Conservation (phyloP, 257 asterid genomes). For the Hygrophila difformis region DNA sequence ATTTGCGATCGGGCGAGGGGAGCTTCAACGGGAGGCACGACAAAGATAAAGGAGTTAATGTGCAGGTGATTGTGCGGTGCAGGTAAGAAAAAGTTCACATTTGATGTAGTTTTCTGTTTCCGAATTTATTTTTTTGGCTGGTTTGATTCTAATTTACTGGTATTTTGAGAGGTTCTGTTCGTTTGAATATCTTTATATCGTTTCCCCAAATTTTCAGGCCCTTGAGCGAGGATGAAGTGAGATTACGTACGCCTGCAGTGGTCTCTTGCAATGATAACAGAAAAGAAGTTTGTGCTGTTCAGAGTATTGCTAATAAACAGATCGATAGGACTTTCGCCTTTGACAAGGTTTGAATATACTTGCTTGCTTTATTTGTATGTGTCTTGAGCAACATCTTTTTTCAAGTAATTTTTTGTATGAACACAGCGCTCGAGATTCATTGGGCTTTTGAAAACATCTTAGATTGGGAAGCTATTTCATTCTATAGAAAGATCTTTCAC, state of each 20-base stretch:
- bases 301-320: slow-evolving; percentile 97
- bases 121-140: not conserved
- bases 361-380: slow-evolving; percentile 4
- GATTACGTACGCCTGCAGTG: slow-evolving; percentile 77
- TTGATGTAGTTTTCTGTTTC: not conserved
- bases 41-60: slow-evolving; percentile 82
- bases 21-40: slow-evolving; percentile 62
- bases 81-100: slow-evolving; percentile 30
- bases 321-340: slow-evolving; percentile 87
- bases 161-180: not conserved
- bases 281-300: slow-evolving; percentile 88
- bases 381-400: not conserved
- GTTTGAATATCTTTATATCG: not conserved
- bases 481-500: too few species aligned
- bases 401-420: slow-evolving; percentile 3
- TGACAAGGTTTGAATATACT: slow-evolving; percentile 60
- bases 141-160: not conserved
- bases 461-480: too few species aligned
- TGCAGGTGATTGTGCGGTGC: slow-evolving; percentile 94
- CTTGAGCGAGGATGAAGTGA: slow-evolving; percentile 80
- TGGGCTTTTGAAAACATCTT: not conserved
- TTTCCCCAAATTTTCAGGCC: slow-evolving; percentile 38
- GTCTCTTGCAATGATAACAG: slow-evolving; percentile 79
- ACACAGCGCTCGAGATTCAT: not conserved
- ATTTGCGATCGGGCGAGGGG: slow-evolving; percentile 86